Evolutionary conservation across 176 grass and related monocot species (phyloP), one percentile per base, ranked within the genome.

Genomic region (Oryza brachyantha): DNA sequence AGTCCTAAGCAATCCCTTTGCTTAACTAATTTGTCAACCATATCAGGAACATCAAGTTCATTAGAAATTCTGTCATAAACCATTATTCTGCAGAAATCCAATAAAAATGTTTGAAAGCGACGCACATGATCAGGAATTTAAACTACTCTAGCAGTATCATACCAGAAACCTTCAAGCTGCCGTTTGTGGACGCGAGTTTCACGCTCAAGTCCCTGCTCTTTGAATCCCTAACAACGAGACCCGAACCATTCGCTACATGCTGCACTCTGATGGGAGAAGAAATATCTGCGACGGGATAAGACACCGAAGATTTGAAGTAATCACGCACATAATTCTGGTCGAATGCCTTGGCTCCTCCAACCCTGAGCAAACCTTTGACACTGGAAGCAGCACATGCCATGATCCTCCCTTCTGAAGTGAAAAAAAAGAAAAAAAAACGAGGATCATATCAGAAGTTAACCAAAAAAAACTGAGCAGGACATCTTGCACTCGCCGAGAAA

Each of bases 371-470:
- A 9, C 16, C 42, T 13, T 62, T 64, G 14, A 55, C 35, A 19
- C 39, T 78, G 9, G 32, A 64, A 76, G 80, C 36, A 78, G 61
- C 27, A 31, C 67, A 87, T 78, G 91, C 76, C 91, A 90, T 93
- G 13, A 32, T 16, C n/a, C 37, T 61, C 25, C 58, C 36, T 25
- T 61, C 78, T 81, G 52, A 29, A 70, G 24, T n/a, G 52, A 57
- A 55, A n/a, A n/a, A n/a, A n/a, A n/a, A n/a, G n/a, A n/a, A n/a
- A n/a, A n/a, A n/a, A n/a, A n/a, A 55, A 52, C 48, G 19, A 52
- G 62, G 17, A 64, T 8, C 29, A 10, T 19, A 7, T 66, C 8
- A 36, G 31, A 66, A 37, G 31, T 1, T 37, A n/a, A 36, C 17
- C n/a, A n/a, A n/a, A 35, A 10, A 19, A 36, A 36, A 3, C 21